Base-by-base conservation (phyloP, 208 protist genomes). In the Herpetomonas samuelpessoai region DNA sequence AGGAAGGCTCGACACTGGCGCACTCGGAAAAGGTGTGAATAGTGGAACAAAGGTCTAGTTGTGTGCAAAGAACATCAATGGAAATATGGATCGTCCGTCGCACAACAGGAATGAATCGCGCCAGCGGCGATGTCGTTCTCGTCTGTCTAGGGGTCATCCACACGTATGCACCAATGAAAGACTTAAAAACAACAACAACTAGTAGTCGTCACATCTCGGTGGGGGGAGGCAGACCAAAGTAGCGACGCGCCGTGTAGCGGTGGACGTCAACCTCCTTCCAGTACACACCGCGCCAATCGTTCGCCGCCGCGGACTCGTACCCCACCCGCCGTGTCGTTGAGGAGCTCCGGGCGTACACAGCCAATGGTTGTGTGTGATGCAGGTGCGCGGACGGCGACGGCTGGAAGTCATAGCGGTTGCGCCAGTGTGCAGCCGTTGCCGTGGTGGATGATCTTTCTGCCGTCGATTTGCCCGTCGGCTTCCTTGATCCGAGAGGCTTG, bases 211-310 rank as follows among this genome's bases (percentile, higher is more conserved):
- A 79, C 48, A 84, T 68, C 52, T 88, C 81, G 61, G 68, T 58
- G 18, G 72, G 75, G 12, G 80, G 82, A 2, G 82, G 69, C 18
- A 60, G 56, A 26, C 82, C 76, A 64, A 85, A 80, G 61, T 86
- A 88, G 38, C 81, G 79, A 24, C 84, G 79, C 25, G 77, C 71
- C 49, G 87, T 52, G 68, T 95, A 95, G 7, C 84, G 84, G 53
- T 89, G 88, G 27, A 92, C 88, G 51, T 95, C 88, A 4, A 92
- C 69, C 67, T 92, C 65, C 46, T 82, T 48, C 74, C 79, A 95
- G 47, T 91, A 76, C 21, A 64, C 54, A 3, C 78, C 72, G 25
- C 82, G 79, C 83, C 84, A 91, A 30, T 52, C 59, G 16, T 87
- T 62, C 29, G 57, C 21, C 14, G 39, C 16, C 18, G 18, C 19